Base-by-base conservation (phyloP, 768 basidiomycete genomes). In the Lactarius sp. region DNA sequence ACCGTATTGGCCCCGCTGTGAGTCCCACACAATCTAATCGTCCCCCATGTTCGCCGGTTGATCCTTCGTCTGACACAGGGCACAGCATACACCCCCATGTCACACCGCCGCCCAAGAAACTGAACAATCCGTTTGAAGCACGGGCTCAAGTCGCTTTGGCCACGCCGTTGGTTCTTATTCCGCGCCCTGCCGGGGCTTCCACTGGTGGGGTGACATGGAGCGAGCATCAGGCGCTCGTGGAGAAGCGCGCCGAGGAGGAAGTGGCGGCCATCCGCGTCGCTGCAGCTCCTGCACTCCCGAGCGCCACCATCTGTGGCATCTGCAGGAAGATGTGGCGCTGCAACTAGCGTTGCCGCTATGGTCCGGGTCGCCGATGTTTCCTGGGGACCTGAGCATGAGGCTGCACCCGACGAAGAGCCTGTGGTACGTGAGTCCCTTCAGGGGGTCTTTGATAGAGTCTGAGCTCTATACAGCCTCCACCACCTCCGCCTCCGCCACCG, bases 141-240 rank as follows among this genome's bases (percentile, higher is more conserved):
- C 75, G 76, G 6, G 27, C 47, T 4, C 65, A 60, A 49, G 55
- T 56, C 18, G 22, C 58, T 47, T 42, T 61, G 41, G 10, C 59
- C 53, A 68, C 75, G 31, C 67, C 71, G 42, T 34, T 73, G n/a
- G n/a, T 75, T n/a, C 63, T 75, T 66, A 66, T n/a, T 67, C 70
- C 8, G 66, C 61, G 67, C 56, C 0, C 59, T 39, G 20, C 66
- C 1, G 56, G 76, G 2, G 55, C 76, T 22, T 83, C 80, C 0
- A 62, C 78, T 0, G 91, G 91, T 78, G 95, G 93, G 73, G 73
- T 96, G 65, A 96, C 95, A 0, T 98, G 96, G 96, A 89, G 83
- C 62, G 90, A 98, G 73, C 81, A 95, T 22, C 95, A 98, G 71
- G 94, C 91, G 0, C 77, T 87, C n/a, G 88, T 93, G 1, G 95